Conservation (phyloP, 1,284 basidiomycete species). For the Athelia sp. region DNA sequence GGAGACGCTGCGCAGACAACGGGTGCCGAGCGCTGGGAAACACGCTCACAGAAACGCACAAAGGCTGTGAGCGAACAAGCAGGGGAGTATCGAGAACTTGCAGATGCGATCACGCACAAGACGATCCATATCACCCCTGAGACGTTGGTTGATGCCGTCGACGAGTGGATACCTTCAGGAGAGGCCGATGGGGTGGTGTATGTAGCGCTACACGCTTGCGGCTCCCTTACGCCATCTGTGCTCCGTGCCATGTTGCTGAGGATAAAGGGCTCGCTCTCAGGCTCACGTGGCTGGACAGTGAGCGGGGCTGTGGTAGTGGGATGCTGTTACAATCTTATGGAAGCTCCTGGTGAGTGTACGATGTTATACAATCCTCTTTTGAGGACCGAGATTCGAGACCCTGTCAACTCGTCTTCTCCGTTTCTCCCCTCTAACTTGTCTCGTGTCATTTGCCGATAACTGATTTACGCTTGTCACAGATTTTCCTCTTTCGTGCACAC, state of each 20-base stretch:
- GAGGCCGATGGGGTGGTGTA: constrained; percentile 18
- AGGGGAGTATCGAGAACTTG: not conserved
- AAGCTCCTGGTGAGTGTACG: constrained; percentile 19
- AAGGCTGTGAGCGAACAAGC: not conserved
- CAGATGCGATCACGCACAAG: constrained; percentile 35
- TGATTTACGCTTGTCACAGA: constrained; percentile 12
- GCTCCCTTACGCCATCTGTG: constrained; percentile 33
- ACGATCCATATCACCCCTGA: constrained; percentile 44
- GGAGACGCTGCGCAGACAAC: constrained; percentile 36
- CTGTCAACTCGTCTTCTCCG: too few species aligned
- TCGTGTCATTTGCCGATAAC: too few species aligned
- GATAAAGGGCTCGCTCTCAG: not conserved
- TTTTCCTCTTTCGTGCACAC: constrained; percentile 23
- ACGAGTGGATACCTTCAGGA: constrained; percentile 36
- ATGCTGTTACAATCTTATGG: constrained; percentile 37
- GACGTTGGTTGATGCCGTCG: constrained; percentile 32
- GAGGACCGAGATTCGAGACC: too few species aligned
- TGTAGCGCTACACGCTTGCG: constrained; percentile 36
- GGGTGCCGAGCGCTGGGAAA: constrained; percentile 34
- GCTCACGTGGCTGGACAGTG: constrained; percentile 13
- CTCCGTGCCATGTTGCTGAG: constrained; percentile 22
- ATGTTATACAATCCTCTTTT: too few species aligned
- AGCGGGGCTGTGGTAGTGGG: constrained; percentile 29
- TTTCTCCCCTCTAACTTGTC: not conserved
- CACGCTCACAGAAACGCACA: not conserved